These are phyloP conservation scores for Stephanodiscus triporus DNA, from an alignment of 108 stramenopile genomes.

Conservation along the genomic window DNA sequence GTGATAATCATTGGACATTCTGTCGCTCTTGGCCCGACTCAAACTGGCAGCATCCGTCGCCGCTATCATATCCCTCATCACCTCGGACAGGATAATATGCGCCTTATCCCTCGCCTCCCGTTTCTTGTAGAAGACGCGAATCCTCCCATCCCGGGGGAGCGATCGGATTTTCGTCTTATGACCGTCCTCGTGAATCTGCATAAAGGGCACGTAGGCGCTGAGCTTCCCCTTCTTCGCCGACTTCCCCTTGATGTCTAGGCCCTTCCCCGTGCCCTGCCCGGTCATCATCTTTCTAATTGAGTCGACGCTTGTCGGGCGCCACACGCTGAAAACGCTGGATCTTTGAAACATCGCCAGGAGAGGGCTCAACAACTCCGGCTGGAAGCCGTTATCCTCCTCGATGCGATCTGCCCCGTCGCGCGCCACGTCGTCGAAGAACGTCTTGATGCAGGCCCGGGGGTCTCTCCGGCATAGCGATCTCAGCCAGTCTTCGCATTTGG, in stretches of 20 bases:
- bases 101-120: constrained; percentile 55
- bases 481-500: constrained; percentile 42
- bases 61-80: constrained; percentile 42
- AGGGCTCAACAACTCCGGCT: constrained; percentile 44
- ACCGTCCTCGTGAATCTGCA: constrained; percentile 56
- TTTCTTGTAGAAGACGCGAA: constrained; percentile 63
- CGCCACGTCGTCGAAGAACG: constrained; percentile 51
- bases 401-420: constrained; percentile 51
- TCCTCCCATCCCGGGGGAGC: constrained; percentile 42
- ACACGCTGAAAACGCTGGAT: constrained; percentile 49
- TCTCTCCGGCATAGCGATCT: constrained; percentile 40
- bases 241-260: constrained; percentile 62
- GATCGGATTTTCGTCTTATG: constrained; percentile 61
- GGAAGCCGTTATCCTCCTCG: constrained; percentile 42
- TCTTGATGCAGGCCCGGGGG: constrained; percentile 40
- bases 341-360: constrained; percentile 41
- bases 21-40: constrained; percentile 5
- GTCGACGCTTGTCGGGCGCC: constrained; percentile 54
- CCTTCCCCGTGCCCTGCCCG: constrained; percentile 53
- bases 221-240: constrained; percentile 57
- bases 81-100: constrained; percentile 20
- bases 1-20: not conserved
- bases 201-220: constrained; percentile 53
- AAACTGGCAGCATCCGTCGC: constrained; percentile 10
- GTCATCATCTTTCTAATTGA: constrained; percentile 53